A percentile compares a stretch with the other conserved stretches of the same genome.
Evolutionary conservation across 768 basidiomycete species (phyloP).

Genomic region (Pisolithus marmoratus): DNA sequence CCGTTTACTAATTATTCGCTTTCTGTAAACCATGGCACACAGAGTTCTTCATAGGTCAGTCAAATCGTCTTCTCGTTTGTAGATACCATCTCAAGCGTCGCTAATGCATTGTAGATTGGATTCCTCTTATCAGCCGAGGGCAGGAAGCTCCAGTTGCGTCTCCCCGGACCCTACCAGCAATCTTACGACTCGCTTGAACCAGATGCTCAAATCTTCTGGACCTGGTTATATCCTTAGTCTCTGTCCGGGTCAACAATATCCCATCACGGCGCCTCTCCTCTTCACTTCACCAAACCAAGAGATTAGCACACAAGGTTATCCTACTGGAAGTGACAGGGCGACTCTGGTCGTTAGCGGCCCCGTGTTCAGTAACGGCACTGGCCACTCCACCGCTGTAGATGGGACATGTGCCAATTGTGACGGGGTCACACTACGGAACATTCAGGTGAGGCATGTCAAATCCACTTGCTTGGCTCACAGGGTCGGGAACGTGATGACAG

Average conservation of each 20-base stretch:
- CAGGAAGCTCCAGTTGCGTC: constrained; percentile 17
- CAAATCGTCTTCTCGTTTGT: not conserved
- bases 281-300: constrained; percentile 70
- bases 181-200: constrained; percentile 59
- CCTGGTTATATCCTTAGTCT: constrained; percentile 60
- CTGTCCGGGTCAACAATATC: constrained; percentile 58
- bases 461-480: not conserved
- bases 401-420: constrained; percentile 57
- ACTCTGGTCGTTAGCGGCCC: constrained; percentile 65
- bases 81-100: too few relatives aligned
- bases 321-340: constrained; percentile 60
- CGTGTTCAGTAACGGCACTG: constrained; percentile 46
- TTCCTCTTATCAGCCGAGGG: constrained; percentile 6
- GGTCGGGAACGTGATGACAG: constrained; percentile 29
- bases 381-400: constrained; percentile 70
- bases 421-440: constrained; percentile 59
- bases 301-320: constrained; percentile 76
- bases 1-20: not conserved
- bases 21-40: not conserved
- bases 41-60: not conserved
- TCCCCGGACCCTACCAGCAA: constrained; percentile 56
- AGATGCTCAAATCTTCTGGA: constrained; percentile 58
- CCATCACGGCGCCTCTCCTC: constrained; percentile 58
- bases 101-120: not conserved
- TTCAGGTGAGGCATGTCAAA: constrained; percentile 46